Percentiles rank a stretch among this genome's conserved stretches.
Evolutionary conservation across 129 eudicot genomes (phyloP).

Genomic region (Calendula officinalis): DNA sequence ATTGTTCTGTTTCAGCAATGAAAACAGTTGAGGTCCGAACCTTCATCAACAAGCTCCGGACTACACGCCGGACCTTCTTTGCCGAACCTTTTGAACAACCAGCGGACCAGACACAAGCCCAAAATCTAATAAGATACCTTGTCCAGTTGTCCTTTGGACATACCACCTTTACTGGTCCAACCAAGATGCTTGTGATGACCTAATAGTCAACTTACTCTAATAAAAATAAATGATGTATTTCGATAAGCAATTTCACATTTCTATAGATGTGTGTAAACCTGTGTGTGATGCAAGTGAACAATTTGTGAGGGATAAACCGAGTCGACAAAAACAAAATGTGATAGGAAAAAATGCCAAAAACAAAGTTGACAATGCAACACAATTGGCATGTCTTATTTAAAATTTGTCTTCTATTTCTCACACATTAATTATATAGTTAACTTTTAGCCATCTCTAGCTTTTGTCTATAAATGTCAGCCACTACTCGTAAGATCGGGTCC

Average conservation of each 20-base stretch:
- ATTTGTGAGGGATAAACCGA: slow-evolving; percentile 14
- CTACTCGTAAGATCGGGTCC: slow-evolving; percentile 28
- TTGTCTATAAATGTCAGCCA: slow-evolving; percentile 34
- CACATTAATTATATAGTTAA: slow-evolving; percentile 29
- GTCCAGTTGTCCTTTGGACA: too few species aligned
- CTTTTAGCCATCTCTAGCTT: slow-evolving; percentile 21
- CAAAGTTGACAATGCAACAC: slow-evolving; percentile 32
- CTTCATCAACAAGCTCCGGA: too few species aligned
- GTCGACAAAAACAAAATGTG: slow-evolving; percentile 35
- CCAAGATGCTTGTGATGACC: too few species aligned
- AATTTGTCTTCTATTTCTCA: slow-evolving; percentile 18
- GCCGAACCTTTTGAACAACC: too few species aligned
- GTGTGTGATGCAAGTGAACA: neutral
- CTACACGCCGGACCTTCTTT: too few species aligned
- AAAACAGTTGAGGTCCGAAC: too few species aligned
- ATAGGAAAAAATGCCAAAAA: slow-evolving; percentile 29
- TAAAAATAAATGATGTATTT: neutral
- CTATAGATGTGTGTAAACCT: too few species aligned
- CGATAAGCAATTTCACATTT: neutral
- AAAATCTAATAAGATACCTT: too few species aligned
- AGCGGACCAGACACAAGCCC: too few species aligned
- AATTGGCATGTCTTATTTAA: slow-evolving; percentile 15
- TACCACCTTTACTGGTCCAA: too few species aligned
- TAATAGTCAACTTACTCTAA: too few species aligned
- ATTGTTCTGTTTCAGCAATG: too few species aligned